A percentile compares a stretch with the other conserved stretches of the same genome.
phyloP scores from a whole-genome alignment of 2,329 filamentous ascomycete species.

The Colletotrichum spinosum region DNA sequence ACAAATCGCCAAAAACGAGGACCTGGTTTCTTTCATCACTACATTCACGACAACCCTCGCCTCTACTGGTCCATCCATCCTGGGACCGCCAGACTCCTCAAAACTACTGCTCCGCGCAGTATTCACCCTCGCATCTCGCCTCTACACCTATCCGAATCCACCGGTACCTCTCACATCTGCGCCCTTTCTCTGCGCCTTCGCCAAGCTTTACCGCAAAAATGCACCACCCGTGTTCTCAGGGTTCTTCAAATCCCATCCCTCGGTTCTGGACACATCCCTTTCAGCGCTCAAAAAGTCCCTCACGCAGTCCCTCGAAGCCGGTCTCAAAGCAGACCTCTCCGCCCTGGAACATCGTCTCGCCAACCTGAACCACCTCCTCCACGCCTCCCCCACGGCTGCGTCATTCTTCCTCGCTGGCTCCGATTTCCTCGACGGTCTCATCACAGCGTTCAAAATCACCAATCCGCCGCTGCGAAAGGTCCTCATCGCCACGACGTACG shows the following conservation, averaged over 20 bases:
- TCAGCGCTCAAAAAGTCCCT: slow-evolving; percentile 71
- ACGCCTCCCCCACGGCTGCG: slow-evolving; percentile 67
- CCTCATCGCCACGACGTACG: slow-evolving; percentile 79
- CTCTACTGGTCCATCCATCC: slow-evolving; percentile 44
- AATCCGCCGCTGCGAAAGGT: slow-evolving; percentile 72
- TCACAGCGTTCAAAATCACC: slow-evolving; percentile 72
- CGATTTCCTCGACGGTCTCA: slow-evolving; percentile 85
- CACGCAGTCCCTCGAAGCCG: slow-evolving; percentile 72
- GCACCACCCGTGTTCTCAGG: slow-evolving; percentile 63
- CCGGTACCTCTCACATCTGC: slow-evolving; percentile 68
- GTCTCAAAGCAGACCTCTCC: slow-evolving; percentile 65
- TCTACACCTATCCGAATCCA: slow-evolving; percentile 59
- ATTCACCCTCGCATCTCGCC: slow-evolving; percentile 73
- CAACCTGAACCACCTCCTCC: slow-evolving; percentile 72
- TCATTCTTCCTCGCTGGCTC: slow-evolving; percentile 82
- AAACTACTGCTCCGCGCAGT: slow-evolving; percentile 68
- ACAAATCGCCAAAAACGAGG: slow-evolving; percentile 65
- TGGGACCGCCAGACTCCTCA: slow-evolving; percentile 50
- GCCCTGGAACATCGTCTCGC: slow-evolving; percentile 66
- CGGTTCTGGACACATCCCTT: slow-evolving; percentile 65
- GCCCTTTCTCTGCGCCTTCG: slow-evolving; percentile 76
- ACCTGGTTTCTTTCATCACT: slow-evolving; percentile 71
- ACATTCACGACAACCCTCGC: slow-evolving; percentile 73
- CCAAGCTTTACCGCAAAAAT: slow-evolving; percentile 74
- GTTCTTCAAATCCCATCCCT: slow-evolving; percentile 63